These are phyloP conservation scores for Diplocarpon rosae DNA, from an alignment of 2,329 filamentous ascomycete species.

Conservation along the genomic window DNA sequence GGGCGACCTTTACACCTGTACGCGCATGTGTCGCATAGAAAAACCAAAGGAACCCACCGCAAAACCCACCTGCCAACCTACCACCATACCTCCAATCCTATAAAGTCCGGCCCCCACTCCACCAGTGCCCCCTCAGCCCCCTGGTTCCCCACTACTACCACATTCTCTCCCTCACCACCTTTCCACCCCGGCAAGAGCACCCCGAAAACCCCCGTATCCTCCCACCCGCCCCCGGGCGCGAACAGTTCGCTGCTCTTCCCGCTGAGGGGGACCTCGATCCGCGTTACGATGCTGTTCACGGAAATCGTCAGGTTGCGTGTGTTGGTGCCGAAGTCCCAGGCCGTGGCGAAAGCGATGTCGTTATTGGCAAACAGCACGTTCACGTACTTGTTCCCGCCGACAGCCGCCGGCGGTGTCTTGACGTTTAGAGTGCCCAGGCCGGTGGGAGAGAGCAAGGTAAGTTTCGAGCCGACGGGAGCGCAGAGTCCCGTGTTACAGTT, in stretches of 20 bases:
- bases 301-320: conserved; percentile 20
- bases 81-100: conserved; percentile 21
- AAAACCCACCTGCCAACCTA: neutral
- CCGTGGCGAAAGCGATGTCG: conserved; percentile 18
- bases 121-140: conserved; percentile 22
- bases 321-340: conserved; percentile 18
- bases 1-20: no score
- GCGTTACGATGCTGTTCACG: conserved; percentile 17
- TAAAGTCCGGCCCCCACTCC: conserved; percentile 28
- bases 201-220: conserved; percentile 20
- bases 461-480: conserved; percentile 18
- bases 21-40: no score
- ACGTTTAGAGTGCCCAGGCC: conserved; percentile 11
- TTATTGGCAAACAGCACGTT: conserved; percentile 20
- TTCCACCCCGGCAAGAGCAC: conserved; percentile 16
- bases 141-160: conserved; percentile 27
- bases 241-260: conserved; percentile 21
- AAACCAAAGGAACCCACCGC: no score
- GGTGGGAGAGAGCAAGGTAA: conserved; percentile 12
- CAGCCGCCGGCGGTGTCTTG: neutral
- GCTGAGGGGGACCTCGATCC: conserved; percentile 19
- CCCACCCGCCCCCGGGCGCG: conserved; percentile 15
- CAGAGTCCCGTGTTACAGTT: conserved; percentile 16
- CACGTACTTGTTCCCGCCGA: conserved; percentile 10
- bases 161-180: conserved; percentile 9